These are phyloP conservation scores for Colletotrichum tofieldiae DNA, from an alignment of 2,329 filamentous ascomycete genomes.

Conservation along the genomic window DNA sequence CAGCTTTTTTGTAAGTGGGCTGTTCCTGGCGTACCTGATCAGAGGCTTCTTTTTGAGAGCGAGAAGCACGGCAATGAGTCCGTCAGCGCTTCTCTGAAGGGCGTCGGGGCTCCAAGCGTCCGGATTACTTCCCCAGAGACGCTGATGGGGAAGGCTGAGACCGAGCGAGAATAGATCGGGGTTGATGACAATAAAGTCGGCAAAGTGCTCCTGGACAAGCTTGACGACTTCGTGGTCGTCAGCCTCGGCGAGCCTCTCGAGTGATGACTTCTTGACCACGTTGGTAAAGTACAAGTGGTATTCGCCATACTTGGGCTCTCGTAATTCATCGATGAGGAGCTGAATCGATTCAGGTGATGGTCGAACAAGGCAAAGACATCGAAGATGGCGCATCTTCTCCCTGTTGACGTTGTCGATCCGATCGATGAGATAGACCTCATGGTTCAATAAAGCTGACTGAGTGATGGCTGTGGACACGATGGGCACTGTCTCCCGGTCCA, in stretches of 20 bases:
- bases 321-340: conserved; percentile 92
- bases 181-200: conserved; percentile 95
- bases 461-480: conserved; percentile 97
- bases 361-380: conserved; percentile 93
- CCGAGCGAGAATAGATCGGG: conserved; percentile 91
- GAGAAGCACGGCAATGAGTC: conserved; percentile 85
- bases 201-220: conserved; percentile 94
- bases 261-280: conserved; percentile 94
- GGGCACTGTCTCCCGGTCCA: conserved; percentile 94
- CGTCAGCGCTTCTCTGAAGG: conserved; percentile 88
- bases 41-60: conserved; percentile 97
- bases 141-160: conserved; percentile 79
- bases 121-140: conserved; percentile 85
- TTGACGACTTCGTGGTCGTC: conserved; percentile 98
- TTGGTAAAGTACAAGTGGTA: conserved; percentile 99
- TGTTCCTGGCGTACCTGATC: conserved; percentile 94
- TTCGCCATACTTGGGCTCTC: conserved; percentile 97
- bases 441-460: conserved; percentile 93
- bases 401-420: conserved; percentile 90
- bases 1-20: conserved; percentile 90
- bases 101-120: conserved; percentile 94
- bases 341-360: conserved; percentile 95
- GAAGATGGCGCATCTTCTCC: conserved; percentile 98
- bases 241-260: conserved; percentile 94
- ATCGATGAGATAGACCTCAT: conserved; percentile 98